Conservation (phyloP, 2,329 filamentous ascomycete genomes). For the Paecilomyces fulvus region DNA sequence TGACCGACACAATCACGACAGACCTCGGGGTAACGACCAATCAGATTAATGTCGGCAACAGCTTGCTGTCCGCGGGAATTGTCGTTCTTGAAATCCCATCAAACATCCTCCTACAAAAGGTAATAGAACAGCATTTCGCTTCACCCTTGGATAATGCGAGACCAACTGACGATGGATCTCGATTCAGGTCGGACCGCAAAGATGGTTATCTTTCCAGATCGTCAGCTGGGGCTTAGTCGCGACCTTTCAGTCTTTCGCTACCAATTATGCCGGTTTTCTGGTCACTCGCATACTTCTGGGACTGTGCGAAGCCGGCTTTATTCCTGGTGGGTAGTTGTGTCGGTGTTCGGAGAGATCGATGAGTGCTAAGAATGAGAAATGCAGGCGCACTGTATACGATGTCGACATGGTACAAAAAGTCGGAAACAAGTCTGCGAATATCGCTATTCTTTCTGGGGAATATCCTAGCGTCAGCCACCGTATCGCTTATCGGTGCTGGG, state of each 20-base stretch:
- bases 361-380: neutral
- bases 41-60: slow-evolving; percentile 48
- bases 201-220: slow-evolving; percentile 47
- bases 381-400: slow-evolving; percentile 34
- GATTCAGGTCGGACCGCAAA: slow-evolving; percentile 43
- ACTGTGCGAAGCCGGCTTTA: slow-evolving; percentile 48
- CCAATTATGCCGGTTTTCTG: slow-evolving; percentile 40
- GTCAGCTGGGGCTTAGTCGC: slow-evolving; percentile 47
- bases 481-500: slow-evolving; percentile 29
- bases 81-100: slow-evolving; percentile 45
- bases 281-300: slow-evolving; percentile 46
- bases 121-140: neutral
- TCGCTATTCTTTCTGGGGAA: slow-evolving; percentile 51
- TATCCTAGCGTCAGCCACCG: slow-evolving; percentile 41
- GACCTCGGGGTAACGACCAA: slow-evolving; percentile 45
- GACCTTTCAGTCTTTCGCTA: slow-evolving; percentile 48
- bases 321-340: slow-evolving; percentile 36
- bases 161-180: neutral
- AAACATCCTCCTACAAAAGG: slow-evolving; percentile 40
- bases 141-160: neutral
- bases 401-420: slow-evolving; percentile 48
- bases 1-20: slow-evolving; percentile 45
- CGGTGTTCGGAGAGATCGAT: neutral
- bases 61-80: slow-evolving; percentile 44
- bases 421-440: slow-evolving; percentile 45